Conservation (phyloP, 192 early-diverging fungal genomes). For the Pilobolus umbonatus region DNA sequence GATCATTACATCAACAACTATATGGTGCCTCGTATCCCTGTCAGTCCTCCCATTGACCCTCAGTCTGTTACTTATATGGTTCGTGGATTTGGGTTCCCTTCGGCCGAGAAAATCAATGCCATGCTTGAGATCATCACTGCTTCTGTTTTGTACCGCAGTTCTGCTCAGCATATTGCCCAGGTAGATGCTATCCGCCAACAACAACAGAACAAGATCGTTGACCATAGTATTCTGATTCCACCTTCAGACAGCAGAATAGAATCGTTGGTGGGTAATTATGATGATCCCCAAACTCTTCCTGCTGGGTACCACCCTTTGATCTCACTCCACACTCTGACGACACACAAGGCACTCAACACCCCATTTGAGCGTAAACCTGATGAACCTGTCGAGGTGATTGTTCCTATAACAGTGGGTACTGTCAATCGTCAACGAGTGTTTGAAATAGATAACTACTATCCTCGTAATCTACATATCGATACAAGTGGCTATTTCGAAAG, state of each 20-base stretch:
- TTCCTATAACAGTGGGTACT: too few relatives aligned
- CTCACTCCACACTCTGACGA: constrained; percentile 80
- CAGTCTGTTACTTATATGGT: constrained; percentile 60
- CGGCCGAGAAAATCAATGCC: constrained; percentile 50
- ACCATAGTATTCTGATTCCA: too few relatives aligned
- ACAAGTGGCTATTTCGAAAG: too few relatives aligned
- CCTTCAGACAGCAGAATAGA: too few relatives aligned
- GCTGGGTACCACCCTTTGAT: constrained; percentile 58
- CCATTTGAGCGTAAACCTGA: neutral
- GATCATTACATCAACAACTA: constrained; percentile 53
- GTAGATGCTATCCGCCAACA: constrained; percentile 4
- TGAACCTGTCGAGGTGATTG: neutral
- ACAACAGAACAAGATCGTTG: too few relatives aligned
- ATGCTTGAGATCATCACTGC: constrained; percentile 49
- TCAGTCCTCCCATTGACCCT: constrained; percentile 51
- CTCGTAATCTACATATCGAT: too few relatives aligned
- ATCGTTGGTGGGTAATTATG: constrained; percentile 17
- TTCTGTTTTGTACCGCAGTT: constrained; percentile 41
- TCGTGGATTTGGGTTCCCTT: constrained; percentile 68
- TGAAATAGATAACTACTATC: too few relatives aligned
- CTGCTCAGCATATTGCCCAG: constrained; percentile 11
- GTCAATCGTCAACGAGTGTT: too few relatives aligned
- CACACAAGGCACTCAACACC: constrained; percentile 41
- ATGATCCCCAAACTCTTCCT: constrained; percentile 30
- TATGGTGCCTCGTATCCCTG: constrained; percentile 50